A percentile compares a stretch with the other conserved stretches of the same genome.
These are phyloP conservation scores for Stemphylium beticola DNA, from an alignment of 2,329 filamentous ascomycete species.

Conservation along the genomic window DNA sequence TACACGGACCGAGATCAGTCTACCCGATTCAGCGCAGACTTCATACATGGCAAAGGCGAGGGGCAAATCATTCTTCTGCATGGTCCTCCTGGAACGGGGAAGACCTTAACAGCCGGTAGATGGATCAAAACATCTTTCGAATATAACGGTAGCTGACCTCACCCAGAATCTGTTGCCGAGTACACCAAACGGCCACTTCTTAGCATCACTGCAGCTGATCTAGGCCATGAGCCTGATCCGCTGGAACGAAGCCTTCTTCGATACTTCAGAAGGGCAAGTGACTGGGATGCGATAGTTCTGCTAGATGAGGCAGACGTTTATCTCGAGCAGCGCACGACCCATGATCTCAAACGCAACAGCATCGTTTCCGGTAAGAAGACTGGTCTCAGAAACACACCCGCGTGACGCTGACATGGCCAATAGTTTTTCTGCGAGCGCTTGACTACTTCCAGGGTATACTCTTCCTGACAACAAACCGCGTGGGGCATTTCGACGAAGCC, in stretches of 20 bases:
- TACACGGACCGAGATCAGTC: not conserved
- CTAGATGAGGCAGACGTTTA: constrained; percentile 68
- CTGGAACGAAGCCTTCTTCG: not conserved
- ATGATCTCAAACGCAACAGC: constrained; percentile 41
- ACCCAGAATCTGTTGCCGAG: not conserved
- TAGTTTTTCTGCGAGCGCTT: constrained; percentile 37
- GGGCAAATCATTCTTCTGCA: constrained; percentile 30
- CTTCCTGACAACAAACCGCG: constrained; percentile 44
- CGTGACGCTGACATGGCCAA: not conserved
- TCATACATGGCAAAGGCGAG: constrained; percentile 57
- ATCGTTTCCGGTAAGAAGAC: constrained; percentile 35
- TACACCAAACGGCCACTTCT: not conserved
- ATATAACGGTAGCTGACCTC: not conserved
- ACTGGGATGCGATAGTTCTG: constrained; percentile 45
- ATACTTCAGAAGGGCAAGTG: not conserved
- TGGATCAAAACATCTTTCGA: not conserved
- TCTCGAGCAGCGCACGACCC: constrained; percentile 57
- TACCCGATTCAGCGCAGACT: constrained; percentile 13
- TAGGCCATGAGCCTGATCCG: not conserved
- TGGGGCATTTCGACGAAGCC: constrained; percentile 36
- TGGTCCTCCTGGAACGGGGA: constrained; percentile 29
- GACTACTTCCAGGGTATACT: constrained; percentile 41
- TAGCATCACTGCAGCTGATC: not conserved
- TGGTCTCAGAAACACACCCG: too few relatives aligned
- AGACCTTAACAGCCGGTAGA: constrained; percentile 19